Evolutionary conservation across 768 basidiomycete species (phyloP).

Genomic region (Leccinellum rugosiceps): DNA sequence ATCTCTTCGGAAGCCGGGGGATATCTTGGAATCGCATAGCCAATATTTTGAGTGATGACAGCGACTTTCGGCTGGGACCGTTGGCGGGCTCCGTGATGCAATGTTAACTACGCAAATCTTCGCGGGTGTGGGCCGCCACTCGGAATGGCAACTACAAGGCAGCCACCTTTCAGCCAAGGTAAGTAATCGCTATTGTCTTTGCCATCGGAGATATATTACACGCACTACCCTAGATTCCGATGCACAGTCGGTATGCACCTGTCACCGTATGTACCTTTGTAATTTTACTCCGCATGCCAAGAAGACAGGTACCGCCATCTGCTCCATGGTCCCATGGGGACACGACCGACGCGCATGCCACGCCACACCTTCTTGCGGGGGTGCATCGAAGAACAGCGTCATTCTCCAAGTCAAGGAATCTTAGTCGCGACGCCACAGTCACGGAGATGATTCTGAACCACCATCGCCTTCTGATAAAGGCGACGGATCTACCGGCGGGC

Average conservation of each 20-base stretch:
- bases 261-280: background rate
- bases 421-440: slow-evolving; percentile 35
- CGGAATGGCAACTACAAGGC: slow-evolving; percentile 11
- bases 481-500: slow-evolving; percentile 7
- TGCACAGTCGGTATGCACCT: slow-evolving; percentile 7
- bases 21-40: background rate
- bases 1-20: background rate
- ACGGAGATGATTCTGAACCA: slow-evolving; percentile 49
- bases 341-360: background rate
- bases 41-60: slow-evolving; percentile 5
- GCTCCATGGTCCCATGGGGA: background rate
- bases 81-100: background rate
- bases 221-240: background rate
- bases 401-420: slow-evolving; percentile 27
- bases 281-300: slow-evolving; percentile 11
- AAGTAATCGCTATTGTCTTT: slow-evolving; percentile 16
- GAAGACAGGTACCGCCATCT: background rate
- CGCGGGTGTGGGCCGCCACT: slow-evolving; percentile 2
- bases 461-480: slow-evolving; percentile 10
- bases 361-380: slow-evolving; percentile 1
- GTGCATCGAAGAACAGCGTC: slow-evolving; percentile 24
- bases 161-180: slow-evolving; percentile 17
- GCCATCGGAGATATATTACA: slow-evolving; percentile 9
- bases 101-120: slow-evolving; percentile 5
- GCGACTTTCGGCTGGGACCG: background rate